Percentiles rank a stretch among this genome's conserved stretches.
These are phyloP conservation scores for Alternaria sp. DNA, from an alignment of 2,329 filamentous ascomycete species.

Conservation along the genomic window DNA sequence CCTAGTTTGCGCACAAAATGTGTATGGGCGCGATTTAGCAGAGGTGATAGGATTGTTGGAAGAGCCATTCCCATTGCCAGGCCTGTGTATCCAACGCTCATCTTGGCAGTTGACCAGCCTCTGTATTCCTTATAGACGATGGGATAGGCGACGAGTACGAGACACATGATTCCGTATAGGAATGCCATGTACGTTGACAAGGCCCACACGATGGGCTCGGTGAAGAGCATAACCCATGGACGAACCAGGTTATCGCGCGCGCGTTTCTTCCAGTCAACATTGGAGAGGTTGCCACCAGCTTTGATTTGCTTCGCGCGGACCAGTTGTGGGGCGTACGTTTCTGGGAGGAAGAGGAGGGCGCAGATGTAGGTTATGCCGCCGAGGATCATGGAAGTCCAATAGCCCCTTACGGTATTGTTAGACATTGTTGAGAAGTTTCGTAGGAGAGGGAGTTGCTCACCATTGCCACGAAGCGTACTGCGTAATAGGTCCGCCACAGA, in stretches of 20 bases:
- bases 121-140: slow-evolving; percentile 48
- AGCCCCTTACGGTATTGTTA: not conserved
- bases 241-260: slow-evolving; percentile 29
- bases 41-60: slow-evolving; percentile 28
- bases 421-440: slow-evolving; percentile 49
- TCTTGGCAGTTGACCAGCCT: slow-evolving; percentile 47
- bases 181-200: slow-evolving; percentile 33
- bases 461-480: not conserved
- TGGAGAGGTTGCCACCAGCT: slow-evolving; percentile 52
- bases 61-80: slow-evolving; percentile 25
- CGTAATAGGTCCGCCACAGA: slow-evolving; percentile 33
- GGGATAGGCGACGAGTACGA: slow-evolving; percentile 58
- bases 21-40: not conserved
- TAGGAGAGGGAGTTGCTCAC: not conserved
- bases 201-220: slow-evolving; percentile 29
- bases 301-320: slow-evolving; percentile 62
- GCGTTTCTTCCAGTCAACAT: slow-evolving; percentile 5
- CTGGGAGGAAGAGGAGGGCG: slow-evolving; percentile 53
- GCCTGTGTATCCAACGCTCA: slow-evolving; percentile 44
- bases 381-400: slow-evolving; percentile 52
- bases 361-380: slow-evolving; percentile 48
- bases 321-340: slow-evolving; percentile 67
- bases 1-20: slow-evolving; percentile 32
- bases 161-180: slow-evolving; percentile 55
- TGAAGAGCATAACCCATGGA: slow-evolving; percentile 27